Evolutionary conservation across 371 early-diverging fungal species (phyloP).

Genomic region (Mortierella sp.): DNA sequence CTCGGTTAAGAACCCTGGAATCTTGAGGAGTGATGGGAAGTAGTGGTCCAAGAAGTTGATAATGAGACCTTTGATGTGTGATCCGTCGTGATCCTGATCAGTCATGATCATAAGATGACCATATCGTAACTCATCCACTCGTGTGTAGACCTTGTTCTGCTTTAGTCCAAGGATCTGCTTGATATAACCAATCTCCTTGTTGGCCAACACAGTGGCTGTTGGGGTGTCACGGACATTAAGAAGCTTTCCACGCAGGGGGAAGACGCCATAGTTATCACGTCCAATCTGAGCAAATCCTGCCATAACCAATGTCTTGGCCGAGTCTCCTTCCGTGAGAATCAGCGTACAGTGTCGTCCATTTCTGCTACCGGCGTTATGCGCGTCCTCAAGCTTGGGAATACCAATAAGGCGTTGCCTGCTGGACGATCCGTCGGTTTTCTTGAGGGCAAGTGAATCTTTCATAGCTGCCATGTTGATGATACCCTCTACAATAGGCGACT

Average conservation of each 20-base stretch:
- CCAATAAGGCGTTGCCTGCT: slow-evolving; percentile 79
- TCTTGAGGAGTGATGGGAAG: slow-evolving; percentile 95
- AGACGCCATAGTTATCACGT: slow-evolving; percentile 97
- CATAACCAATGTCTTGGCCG: slow-evolving; percentile 98
- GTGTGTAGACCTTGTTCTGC: slow-evolving; percentile 87
- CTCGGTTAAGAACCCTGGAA: slow-evolving; percentile 96
- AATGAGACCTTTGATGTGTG: slow-evolving; percentile 99
- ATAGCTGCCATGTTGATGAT: slow-evolving; percentile 83
- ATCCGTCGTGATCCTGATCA: slow-evolving; percentile 99
- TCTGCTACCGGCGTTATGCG: slow-evolving; percentile 91
- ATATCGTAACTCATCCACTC: slow-evolving; percentile 88
- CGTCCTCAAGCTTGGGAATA: slow-evolving; percentile 98
- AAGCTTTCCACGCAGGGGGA: slow-evolving; percentile 98
- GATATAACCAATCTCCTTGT: slow-evolving; percentile 92
- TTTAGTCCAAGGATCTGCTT: slow-evolving; percentile 98
- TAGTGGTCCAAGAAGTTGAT: slow-evolving; percentile 99
- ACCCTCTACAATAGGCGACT: slow-evolving; percentile 90
- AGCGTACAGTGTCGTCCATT: slow-evolving; percentile 91
- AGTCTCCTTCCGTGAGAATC: slow-evolving; percentile 99
- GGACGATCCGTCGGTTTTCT: slow-evolving; percentile 93
- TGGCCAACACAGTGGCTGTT: slow-evolving; percentile 81
- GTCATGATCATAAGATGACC: slow-evolving; percentile 99
- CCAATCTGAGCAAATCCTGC: slow-evolving; percentile 96
- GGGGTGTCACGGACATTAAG: slow-evolving; percentile 98
- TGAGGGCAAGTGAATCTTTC: slow-evolving; percentile 89